Percentiles rank a stretch among this genome's conserved stretches.
phyloP scores from a whole-genome alignment of 208 protist genomes.

The Trypanosoma theileri region DNA sequence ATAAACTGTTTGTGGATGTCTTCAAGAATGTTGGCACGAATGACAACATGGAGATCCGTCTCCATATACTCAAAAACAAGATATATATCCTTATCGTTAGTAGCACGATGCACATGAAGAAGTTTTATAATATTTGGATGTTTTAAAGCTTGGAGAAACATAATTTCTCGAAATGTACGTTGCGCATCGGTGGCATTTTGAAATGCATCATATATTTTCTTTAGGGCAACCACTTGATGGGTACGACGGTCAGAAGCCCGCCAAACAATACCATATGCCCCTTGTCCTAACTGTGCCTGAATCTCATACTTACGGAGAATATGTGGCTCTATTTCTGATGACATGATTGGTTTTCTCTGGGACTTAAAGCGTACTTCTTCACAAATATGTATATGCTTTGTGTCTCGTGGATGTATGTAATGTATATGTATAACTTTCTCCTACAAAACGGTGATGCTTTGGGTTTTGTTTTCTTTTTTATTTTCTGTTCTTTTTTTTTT shows the following conservation, averaged over 20 bases:
- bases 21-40: conserved; percentile 97
- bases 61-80: conserved; percentile 99
- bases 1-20: conserved; percentile 97
- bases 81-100: conserved; percentile 98
- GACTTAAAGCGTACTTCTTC: too few relatives aligned
- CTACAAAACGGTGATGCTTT: background rate
- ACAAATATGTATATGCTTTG: too few relatives aligned
- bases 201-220: conserved; percentile 98
- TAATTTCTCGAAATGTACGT: conserved; percentile 97
- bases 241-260: conserved; percentile 91
- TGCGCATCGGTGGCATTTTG: conserved; percentile 92
- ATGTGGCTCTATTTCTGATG: conserved; percentile 90
- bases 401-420: background rate
- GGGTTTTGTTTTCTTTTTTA: conserved; percentile 5
- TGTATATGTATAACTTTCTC: conserved; percentile 2
- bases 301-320: conserved; percentile 95
- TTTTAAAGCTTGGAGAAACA: conserved; percentile 95
- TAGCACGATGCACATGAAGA: conserved; percentile 95
- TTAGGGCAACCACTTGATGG: conserved; percentile 92
- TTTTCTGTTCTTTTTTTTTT: conserved; percentile 6
- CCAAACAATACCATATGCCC: conserved; percentile 96
- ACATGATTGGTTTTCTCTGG: conserved; percentile 42
- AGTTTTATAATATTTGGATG: conserved; percentile 98
- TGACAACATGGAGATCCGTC: conserved; percentile 94
- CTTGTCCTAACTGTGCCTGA: conserved; percentile 93